phyloP scores from a whole-genome alignment of 2,329 filamentous ascomycete species.

The Plenodomus tracheiphilus region DNA sequence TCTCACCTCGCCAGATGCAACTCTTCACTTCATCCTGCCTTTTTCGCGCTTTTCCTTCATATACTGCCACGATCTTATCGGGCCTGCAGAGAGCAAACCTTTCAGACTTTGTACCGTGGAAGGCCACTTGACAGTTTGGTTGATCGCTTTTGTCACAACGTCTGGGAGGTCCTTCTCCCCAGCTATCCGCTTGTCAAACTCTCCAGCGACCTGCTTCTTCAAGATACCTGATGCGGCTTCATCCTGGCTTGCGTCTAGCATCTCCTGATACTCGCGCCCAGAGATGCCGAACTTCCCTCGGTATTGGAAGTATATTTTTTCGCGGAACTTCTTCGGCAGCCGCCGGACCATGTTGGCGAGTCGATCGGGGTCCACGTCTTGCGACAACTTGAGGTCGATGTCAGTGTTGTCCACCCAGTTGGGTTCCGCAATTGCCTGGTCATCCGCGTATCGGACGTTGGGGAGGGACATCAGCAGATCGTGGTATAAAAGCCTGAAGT shows the following conservation, averaged over 20 bases:
- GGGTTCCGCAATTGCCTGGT: conserved; percentile 56
- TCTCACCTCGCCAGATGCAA: background rate
- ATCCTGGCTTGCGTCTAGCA: conserved; percentile 77
- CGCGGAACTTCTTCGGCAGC: conserved; percentile 81
- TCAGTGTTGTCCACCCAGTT: conserved; percentile 65
- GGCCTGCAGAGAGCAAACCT: conserved; percentile 76
- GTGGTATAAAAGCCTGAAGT: conserved; percentile 89
- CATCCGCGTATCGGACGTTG: conserved; percentile 78
- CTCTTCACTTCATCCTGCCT: conserved; percentile 36
- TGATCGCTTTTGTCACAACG: conserved; percentile 76
- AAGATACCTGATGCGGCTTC: conserved; percentile 65
- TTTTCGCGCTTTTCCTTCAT: conserved; percentile 72
- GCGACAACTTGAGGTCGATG: conserved; percentile 68
- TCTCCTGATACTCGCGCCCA: conserved; percentile 76
- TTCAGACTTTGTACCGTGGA: conserved; percentile 88
- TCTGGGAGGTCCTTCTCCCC: conserved; percentile 70
- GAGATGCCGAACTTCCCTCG: conserved; percentile 89
- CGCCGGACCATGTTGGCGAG: conserved; percentile 96
- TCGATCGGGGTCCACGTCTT: conserved; percentile 91
- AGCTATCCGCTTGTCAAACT: conserved; percentile 85
- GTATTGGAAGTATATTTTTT: conserved; percentile 92
- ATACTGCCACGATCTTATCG: conserved; percentile 72
- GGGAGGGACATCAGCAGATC: conserved; percentile 88
- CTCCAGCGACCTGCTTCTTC: conserved; percentile 74
- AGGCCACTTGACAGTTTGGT: conserved; percentile 89